phyloP scores from a whole-genome alignment of 2,329 filamentous ascomycete species.

The Ophiostoma tasmaniense region DNA sequence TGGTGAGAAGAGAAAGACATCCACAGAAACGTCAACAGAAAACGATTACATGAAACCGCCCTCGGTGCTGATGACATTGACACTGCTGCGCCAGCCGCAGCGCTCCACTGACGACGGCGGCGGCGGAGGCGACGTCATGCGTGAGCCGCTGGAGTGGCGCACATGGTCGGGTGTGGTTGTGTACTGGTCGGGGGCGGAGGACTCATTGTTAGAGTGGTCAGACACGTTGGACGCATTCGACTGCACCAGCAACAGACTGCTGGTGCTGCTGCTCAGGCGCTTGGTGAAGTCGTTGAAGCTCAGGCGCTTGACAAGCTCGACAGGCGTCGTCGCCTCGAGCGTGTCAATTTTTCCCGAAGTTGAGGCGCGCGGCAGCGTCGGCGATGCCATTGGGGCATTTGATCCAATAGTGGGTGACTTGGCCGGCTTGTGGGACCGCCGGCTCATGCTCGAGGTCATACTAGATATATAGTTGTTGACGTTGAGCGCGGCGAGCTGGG shows the following conservation, averaged over 20 bases:
- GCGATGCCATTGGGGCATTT: conserved; percentile 27
- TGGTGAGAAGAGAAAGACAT: not conserved
- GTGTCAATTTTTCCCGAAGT: not conserved
- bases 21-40: not conserved
- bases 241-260: conserved; percentile 50
- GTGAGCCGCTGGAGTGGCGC: not conserved
- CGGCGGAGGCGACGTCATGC: conserved; percentile 23
- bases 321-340: not conserved
- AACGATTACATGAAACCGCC: conserved; percentile 46
- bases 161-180: not conserved
- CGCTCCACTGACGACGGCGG: conserved; percentile 26
- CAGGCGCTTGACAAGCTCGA: conserved; percentile 39
- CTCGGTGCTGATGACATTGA: conserved; percentile 45
- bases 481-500: conserved; percentile 38
- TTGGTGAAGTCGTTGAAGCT: conserved; percentile 56
- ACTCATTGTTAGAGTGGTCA: not conserved
- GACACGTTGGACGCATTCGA: conserved; percentile 30
- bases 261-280: conserved; percentile 52
- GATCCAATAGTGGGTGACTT: conserved; percentile 21
- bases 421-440: conserved; percentile 10
- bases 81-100: conserved; percentile 50
- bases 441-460: conserved; percentile 5
- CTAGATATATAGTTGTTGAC: conserved; percentile 19
- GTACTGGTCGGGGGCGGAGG: not conserved
- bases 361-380: conserved; percentile 18